phyloP scores from a whole-genome alignment of 2,329 filamentous ascomycete species.

The Tolypocladium paradoxum region DNA sequence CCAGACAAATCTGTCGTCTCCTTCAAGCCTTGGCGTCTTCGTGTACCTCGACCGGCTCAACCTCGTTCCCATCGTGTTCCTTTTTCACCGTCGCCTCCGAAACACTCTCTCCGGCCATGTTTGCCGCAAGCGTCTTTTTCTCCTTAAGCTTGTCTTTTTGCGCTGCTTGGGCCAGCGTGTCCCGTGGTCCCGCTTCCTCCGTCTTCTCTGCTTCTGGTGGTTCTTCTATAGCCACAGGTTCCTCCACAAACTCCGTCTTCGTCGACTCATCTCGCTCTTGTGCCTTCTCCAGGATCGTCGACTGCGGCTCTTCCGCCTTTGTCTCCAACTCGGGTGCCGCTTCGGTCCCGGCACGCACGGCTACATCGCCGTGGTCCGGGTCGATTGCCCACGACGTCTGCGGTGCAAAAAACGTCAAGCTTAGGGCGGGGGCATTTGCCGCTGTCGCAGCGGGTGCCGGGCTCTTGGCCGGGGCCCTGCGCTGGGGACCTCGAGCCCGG shows the following conservation, averaged over 20 bases:
- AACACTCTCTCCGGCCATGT: constrained; percentile 34
- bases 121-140: constrained; percentile 27
- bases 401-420: constrained; percentile 35
- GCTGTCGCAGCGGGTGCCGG: constrained; percentile 24
- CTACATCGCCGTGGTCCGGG: constrained; percentile 34
- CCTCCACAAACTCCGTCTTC: background rate
- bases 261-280: background rate
- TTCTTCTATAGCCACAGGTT: background rate
- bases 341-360: constrained; percentile 10
- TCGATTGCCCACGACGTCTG: constrained; percentile 43
- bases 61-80: constrained; percentile 17
- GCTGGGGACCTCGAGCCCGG: constrained; percentile 75
- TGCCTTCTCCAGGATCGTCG: background rate
- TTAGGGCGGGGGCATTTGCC: constrained; percentile 16
- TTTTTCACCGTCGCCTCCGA: constrained; percentile 26
- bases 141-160: constrained; percentile 2
- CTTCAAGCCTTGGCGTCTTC: constrained; percentile 21
- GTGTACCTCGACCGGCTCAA: constrained; percentile 24
- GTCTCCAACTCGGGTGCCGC: constrained; percentile 4
- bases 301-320: constrained; percentile 1
- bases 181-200: background rate
- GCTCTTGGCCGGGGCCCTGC: constrained; percentile 53
- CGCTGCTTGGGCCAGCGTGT: background rate
- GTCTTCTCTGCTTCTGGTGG: background rate
- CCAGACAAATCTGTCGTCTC: background rate